phyloP scores from a whole-genome alignment of 2,329 filamentous ascomycete species.

The Pleomassaria siparia region DNA sequence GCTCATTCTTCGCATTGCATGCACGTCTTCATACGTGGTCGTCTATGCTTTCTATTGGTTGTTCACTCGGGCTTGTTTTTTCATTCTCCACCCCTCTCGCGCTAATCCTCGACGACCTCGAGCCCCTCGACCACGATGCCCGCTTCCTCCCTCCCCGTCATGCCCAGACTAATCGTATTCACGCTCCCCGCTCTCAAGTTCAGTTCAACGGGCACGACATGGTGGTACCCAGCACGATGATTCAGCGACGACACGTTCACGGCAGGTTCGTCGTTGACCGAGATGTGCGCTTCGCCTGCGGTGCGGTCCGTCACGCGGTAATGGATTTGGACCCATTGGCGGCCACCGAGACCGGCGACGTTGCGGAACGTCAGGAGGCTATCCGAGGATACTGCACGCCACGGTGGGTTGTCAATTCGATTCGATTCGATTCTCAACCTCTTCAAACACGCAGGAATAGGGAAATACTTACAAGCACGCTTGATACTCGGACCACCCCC shows the following conservation, averaged over 20 bases:
- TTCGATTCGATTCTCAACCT: too few relatives aligned
- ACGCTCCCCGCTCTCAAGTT: slow-evolving; percentile 29
- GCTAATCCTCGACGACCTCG: slow-evolving; percentile 19
- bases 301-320: slow-evolving; percentile 35
- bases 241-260: slow-evolving; percentile 44
- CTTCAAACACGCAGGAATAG: not conserved
- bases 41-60: too few relatives aligned
- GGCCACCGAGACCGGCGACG: slow-evolving; percentile 39
- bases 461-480: slow-evolving; percentile 15
- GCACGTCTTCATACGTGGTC: too few relatives aligned
- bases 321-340: slow-evolving; percentile 44
- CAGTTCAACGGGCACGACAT: slow-evolving; percentile 39
- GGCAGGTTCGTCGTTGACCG: slow-evolving; percentile 37
- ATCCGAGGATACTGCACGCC: slow-evolving; percentile 23
- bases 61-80: too few relatives aligned
- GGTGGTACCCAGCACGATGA: slow-evolving; percentile 41
- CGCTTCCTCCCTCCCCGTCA: slow-evolving; percentile 20
- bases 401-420: too few relatives aligned
- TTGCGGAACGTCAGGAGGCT: slow-evolving; percentile 41
- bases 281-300: slow-evolving; percentile 37
- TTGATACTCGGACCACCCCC: slow-evolving; percentile 11
- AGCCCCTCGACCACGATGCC: slow-evolving; percentile 17
- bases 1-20: too few relatives aligned
- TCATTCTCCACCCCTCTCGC: slow-evolving; percentile 1
- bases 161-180: slow-evolving; percentile 43